Conservation (phyloP, 257 asterid species). For the Solanum tarijense region DNA sequence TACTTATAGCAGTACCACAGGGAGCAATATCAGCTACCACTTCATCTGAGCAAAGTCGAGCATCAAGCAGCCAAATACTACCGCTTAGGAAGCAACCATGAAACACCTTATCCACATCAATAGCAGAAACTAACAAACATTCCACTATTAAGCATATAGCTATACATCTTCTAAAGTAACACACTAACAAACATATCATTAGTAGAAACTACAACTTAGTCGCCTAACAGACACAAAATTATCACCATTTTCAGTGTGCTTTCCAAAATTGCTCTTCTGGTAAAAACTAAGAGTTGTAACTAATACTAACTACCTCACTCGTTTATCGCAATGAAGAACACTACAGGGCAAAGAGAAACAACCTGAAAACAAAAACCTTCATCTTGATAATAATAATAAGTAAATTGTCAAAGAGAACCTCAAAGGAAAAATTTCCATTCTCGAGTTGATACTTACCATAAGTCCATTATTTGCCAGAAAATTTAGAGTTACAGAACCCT, state of each 20-base stretch:
- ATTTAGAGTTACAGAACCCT: not conserved
- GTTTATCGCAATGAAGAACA: not conserved
- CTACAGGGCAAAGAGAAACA: not conserved
- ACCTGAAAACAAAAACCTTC: not conserved
- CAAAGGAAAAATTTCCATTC: not conserved
- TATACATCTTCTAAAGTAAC: not conserved
- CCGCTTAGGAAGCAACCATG: not conserved
- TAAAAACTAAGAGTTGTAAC: not conserved
- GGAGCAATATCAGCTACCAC: not conserved
- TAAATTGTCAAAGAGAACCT: not conserved
- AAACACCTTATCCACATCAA: not conserved
- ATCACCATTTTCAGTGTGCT: not conserved
- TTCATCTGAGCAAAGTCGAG: not conserved
- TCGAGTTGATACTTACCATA: not conserved
- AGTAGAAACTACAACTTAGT: not conserved
- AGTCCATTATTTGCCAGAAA: not conserved
- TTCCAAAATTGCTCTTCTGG: not conserved
- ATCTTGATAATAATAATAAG: not conserved
- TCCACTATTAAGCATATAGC: not conserved
- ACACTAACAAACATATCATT: not conserved
- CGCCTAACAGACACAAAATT: not conserved
- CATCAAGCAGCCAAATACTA: not conserved
- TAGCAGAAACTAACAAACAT: not conserved
- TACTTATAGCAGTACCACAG: not conserved
- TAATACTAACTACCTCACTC: not conserved